Conservation (phyloP, 2,329 filamentous ascomycete genomes). For the Xenoacremonium recifei region DNA sequence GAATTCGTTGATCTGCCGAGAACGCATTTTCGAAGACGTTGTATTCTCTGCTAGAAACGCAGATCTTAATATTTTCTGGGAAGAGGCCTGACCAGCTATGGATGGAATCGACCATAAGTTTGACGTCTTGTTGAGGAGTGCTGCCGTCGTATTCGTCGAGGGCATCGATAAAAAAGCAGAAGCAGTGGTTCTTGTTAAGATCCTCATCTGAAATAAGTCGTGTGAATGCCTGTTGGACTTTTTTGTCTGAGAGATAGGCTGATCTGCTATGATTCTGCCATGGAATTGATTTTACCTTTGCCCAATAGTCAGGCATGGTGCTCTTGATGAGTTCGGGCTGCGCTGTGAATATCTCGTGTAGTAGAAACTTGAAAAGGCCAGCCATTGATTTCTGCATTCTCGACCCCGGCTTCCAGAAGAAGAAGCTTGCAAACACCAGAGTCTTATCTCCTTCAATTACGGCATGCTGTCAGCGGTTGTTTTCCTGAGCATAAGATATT, state of each 20-base stretch:
- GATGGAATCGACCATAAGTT: not conserved
- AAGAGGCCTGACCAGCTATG: not conserved
- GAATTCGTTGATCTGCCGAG: not conserved
- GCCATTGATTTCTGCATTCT: slow-evolving; percentile 31
- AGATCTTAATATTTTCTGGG: slow-evolving; percentile 23
- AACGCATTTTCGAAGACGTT: slow-evolving; percentile 18
- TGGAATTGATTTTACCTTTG: not conserved
- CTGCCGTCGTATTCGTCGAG: slow-evolving; percentile 22
- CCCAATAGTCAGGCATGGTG: not conserved
- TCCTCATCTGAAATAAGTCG: not conserved
- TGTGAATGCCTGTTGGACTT: not conserved
- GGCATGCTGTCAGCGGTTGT: not conserved
- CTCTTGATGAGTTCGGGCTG: slow-evolving; percentile 13
- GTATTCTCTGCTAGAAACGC: slow-evolving; percentile 30
- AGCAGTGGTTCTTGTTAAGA: not conserved
- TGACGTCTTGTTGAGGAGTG: slow-evolving; percentile 4
- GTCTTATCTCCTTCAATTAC: not conserved
- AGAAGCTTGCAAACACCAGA: slow-evolving; percentile 28
- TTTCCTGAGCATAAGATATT: not conserved
- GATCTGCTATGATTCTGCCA: not conserved
- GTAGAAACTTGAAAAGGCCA: slow-evolving; percentile 31
- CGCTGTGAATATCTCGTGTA: slow-evolving; percentile 29
- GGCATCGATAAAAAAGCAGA: slow-evolving; percentile 24
- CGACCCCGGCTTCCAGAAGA: slow-evolving; percentile 34
- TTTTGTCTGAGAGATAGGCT: not conserved